These are phyloP conservation scores for Aspergillus tanneri DNA, from an alignment of 2,329 filamentous ascomycete genomes.

Conservation along the genomic window DNA sequence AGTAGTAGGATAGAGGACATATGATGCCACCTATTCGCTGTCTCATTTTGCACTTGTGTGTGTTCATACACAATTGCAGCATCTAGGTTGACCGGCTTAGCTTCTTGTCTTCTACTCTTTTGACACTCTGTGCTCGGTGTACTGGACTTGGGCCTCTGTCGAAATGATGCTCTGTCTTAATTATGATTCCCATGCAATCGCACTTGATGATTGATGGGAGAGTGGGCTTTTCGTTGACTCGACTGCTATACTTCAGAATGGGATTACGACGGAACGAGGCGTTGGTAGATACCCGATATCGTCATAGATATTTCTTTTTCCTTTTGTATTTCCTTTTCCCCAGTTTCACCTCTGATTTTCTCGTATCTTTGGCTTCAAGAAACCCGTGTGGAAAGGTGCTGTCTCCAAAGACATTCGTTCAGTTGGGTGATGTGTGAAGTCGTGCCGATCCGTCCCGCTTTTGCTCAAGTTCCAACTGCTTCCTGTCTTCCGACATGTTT, in stretches of 20 bases:
- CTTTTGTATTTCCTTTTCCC: background rate
- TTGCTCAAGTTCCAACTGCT: no score
- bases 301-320: slow-evolving; percentile 30
- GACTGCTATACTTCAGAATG: slow-evolving; percentile 29
- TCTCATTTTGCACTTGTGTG: slow-evolving; percentile 24
- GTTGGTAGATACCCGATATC: slow-evolving; percentile 46
- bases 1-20: slow-evolving; percentile 40
- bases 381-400: no score
- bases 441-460: no score
- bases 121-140: slow-evolving; percentile 28
- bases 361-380: background rate
- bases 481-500: no score
- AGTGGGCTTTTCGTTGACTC: slow-evolving; percentile 26
- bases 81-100: slow-evolving; percentile 18
- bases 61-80: slow-evolving; percentile 21
- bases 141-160: slow-evolving; percentile 35
- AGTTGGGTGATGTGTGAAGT: no score
- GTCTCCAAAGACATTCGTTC: no score
- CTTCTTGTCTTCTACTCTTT: slow-evolving; percentile 26
- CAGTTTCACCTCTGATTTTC: slow-evolving; percentile 13
- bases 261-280: slow-evolving; percentile 44
- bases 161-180: slow-evolving; percentile 29
- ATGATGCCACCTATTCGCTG: slow-evolving; percentile 28
- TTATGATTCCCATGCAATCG: slow-evolving; percentile 20
- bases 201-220: slow-evolving; percentile 21